These are phyloP conservation scores for Cryptococcus neoformans DNA, from an alignment of 1,284 basidiomycete genomes.

Conservation along the genomic window DNA sequence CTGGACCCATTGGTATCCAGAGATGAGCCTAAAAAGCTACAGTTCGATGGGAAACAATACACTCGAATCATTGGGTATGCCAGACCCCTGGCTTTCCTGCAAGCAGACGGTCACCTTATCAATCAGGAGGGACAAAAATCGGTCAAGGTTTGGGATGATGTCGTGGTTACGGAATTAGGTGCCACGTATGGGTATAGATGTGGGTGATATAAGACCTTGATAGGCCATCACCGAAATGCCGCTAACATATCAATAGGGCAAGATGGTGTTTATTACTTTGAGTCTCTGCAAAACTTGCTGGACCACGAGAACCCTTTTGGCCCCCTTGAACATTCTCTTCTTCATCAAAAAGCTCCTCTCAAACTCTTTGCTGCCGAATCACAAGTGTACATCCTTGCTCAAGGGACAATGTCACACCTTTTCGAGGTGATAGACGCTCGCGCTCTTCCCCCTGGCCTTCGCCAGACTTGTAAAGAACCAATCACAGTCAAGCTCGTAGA, in stretches of 20 bases:
- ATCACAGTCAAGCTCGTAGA: constrained; percentile 18
- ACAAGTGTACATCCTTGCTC: constrained; percentile 17
- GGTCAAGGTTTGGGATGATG: constrained; percentile 16
- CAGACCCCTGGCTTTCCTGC: constrained; percentile 7
- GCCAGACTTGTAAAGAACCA: neutral
- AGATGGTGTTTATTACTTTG: constrained; percentile 14
- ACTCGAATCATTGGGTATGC: constrained; percentile 15
- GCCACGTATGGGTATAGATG: constrained; percentile 13
- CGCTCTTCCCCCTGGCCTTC: constrained; percentile 5
- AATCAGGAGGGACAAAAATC: neutral
- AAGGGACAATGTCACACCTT: constrained; percentile 11
- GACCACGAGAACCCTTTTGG: neutral
- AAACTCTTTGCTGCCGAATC: constrained; percentile 27
- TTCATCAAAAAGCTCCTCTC: neutral
- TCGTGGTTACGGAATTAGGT: constrained; percentile 18
- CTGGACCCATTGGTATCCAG: no score
- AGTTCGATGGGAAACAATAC: neutral
- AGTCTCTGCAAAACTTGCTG: constrained; percentile 11
- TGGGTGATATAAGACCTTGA: neutral
- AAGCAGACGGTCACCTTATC: constrained; percentile 6
- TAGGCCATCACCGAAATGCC: neutral
- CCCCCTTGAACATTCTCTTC: constrained; percentile 5
- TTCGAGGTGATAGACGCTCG: constrained; percentile 18
- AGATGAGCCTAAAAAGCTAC: no score
- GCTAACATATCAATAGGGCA: constrained; percentile 1